Evolutionary conservation across 192 early-diverging fungal genomes (phyloP).

Genomic region (Linnemannia exigua): DNA sequence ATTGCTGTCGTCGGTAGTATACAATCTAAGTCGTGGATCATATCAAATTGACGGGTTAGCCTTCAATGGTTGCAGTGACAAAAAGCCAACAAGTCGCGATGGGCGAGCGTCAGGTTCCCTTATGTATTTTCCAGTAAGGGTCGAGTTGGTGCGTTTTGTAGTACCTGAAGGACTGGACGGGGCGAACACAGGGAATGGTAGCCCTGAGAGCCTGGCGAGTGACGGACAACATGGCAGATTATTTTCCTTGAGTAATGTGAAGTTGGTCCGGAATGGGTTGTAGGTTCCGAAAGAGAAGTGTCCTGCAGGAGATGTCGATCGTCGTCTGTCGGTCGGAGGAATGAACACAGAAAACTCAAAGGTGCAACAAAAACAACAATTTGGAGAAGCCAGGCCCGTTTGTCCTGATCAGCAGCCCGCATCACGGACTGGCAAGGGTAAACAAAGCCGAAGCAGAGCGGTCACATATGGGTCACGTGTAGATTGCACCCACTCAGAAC

Average conservation of each 20-base stretch:
- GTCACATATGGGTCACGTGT: no score
- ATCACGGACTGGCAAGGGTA: not conserved
- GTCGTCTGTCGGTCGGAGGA: constrained; percentile 4
- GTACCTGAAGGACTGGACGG: constrained; percentile 44
- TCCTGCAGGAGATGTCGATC: not conserved
- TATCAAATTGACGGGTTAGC: not conserved
- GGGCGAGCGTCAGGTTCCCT: not conserved
- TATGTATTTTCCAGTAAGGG: no score
- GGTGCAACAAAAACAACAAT: no score
- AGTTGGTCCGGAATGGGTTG: not conserved
- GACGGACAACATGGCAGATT: constrained; percentile 39
- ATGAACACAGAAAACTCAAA: constrained; percentile 2
- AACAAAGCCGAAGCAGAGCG: no score
- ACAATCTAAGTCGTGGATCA: constrained; percentile 18
- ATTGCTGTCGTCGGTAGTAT: constrained; percentile 23
- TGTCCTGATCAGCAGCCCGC: constrained; percentile 4
- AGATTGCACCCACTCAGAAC: no score
- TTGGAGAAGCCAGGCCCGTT: not conserved
- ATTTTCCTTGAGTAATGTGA: not conserved
- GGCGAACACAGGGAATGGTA: constrained; percentile 5
- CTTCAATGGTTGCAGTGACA: not conserved
- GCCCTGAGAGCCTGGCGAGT: constrained; percentile 42
- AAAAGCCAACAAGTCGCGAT: not conserved
- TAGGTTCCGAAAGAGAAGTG: not conserved
- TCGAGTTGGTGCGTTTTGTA: not conserved